Conservation (phyloP, 2,329 filamentous ascomycete species). For the Onygenales sp. region DNA sequence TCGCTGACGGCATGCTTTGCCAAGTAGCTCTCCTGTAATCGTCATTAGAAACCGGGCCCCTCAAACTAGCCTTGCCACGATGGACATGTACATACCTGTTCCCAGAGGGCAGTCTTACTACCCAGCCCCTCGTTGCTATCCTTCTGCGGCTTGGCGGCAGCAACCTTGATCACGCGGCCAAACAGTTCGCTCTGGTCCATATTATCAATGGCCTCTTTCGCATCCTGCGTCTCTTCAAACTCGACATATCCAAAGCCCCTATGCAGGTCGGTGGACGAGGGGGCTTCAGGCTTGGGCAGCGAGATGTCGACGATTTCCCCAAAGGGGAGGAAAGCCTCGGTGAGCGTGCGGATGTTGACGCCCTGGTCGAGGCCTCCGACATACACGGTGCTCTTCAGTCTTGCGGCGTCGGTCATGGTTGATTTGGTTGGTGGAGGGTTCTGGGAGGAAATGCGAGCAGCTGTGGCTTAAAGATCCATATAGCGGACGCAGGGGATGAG, state of each 20-base stretch:
- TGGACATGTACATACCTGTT: slow-evolving; percentile 56
- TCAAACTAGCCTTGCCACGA: neutral
- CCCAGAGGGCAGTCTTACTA: slow-evolving; percentile 91
- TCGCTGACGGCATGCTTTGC: slow-evolving; percentile 78
- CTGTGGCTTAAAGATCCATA: neutral
- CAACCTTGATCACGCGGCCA: slow-evolving; percentile 84
- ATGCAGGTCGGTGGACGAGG: slow-evolving; percentile 69
- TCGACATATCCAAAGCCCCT: slow-evolving; percentile 95
- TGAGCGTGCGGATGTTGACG: slow-evolving; percentile 65
- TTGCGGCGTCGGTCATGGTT: slow-evolving; percentile 68
- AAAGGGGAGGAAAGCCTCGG: slow-evolving; percentile 92
- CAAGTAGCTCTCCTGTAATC: slow-evolving; percentile 77
- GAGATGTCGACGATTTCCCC: slow-evolving; percentile 90
- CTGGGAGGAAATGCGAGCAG: neutral
- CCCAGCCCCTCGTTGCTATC: slow-evolving; percentile 78
- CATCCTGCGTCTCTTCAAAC: slow-evolving; percentile 76
- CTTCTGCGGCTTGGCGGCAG: slow-evolving; percentile 84
- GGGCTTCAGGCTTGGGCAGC: slow-evolving; percentile 76
- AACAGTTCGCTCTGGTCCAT: slow-evolving; percentile 97
- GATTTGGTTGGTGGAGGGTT: slow-evolving; percentile 6
- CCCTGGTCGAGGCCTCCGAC: slow-evolving; percentile 78
- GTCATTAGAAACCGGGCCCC: neutral
- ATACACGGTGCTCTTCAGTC: slow-evolving; percentile 86
- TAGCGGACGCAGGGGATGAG: neutral
- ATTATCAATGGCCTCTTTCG: slow-evolving; percentile 93